These are phyloP conservation scores for Talaromyces sp. DNA, from an alignment of 2,329 filamentous ascomycete species.

Conservation along the genomic window DNA sequence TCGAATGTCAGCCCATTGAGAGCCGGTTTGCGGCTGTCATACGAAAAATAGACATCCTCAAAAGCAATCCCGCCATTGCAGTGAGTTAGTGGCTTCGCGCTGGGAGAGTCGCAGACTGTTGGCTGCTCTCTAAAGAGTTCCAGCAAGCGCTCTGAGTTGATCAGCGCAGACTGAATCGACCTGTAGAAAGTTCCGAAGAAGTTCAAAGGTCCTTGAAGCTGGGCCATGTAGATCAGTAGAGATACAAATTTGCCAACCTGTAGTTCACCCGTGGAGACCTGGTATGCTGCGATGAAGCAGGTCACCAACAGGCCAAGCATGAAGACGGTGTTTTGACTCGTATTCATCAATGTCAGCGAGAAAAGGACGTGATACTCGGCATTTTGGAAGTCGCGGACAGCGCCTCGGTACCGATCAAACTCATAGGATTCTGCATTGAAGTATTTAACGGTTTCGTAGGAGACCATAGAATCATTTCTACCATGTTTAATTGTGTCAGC, in stretches of 20 bases:
- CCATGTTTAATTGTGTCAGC: not conserved
- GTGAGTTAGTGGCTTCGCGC: slow-evolving; percentile 58
- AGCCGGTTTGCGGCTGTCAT: slow-evolving; percentile 81
- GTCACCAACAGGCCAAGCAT: slow-evolving; percentile 70
- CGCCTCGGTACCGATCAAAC: slow-evolving; percentile 67
- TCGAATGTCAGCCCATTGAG: slow-evolving; percentile 80
- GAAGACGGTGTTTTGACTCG: slow-evolving; percentile 75
- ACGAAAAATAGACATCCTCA: slow-evolving; percentile 85
- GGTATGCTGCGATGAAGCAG: slow-evolving; percentile 71
- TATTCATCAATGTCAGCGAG: slow-evolving; percentile 76
- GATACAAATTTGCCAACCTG: slow-evolving; percentile 69
- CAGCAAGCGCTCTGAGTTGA: slow-evolving; percentile 90
- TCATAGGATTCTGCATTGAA: slow-evolving; percentile 83
- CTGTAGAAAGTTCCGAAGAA: slow-evolving; percentile 95
- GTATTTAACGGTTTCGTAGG: slow-evolving; percentile 94
- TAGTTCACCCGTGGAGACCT: slow-evolving; percentile 65
- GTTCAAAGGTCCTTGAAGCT: slow-evolving; percentile 76
- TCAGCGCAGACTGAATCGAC: slow-evolving; percentile 94
- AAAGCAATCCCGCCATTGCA: slow-evolving; percentile 83
- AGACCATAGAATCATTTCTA: slow-evolving; percentile 92
- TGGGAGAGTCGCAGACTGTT: slow-evolving; percentile 75
- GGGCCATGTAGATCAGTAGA: slow-evolving; percentile 72
- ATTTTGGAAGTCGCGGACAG: slow-evolving; percentile 67
- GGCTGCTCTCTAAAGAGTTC: slow-evolving; percentile 96
- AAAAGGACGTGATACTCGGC: slow-evolving; percentile 74